phyloP scores from a whole-genome alignment of 2,329 filamentous ascomycete species.

The Aspergillus ibericus region DNA sequence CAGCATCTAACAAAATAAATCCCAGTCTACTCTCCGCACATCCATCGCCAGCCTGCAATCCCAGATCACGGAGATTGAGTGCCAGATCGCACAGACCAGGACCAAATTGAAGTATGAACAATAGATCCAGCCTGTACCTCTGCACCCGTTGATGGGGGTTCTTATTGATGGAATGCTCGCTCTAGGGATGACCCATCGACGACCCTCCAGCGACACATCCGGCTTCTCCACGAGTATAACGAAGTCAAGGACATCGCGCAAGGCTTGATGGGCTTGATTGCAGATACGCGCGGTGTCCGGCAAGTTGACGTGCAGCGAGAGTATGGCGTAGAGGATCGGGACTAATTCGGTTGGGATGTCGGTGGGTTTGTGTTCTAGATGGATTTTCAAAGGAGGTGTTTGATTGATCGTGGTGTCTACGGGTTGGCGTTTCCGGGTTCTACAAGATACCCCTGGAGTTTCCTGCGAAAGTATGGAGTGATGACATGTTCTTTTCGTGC shows the following conservation, averaged over 20 bases:
- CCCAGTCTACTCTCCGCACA: constrained; percentile 23
- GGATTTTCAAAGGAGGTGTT: too few relatives aligned
- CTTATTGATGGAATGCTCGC: not conserved
- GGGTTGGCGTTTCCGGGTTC: not conserved
- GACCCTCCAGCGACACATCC: constrained; percentile 64
- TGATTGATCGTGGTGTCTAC: not conserved
- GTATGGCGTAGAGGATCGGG: constrained; percentile 40
- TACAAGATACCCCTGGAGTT: too few relatives aligned
- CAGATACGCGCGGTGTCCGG: constrained; percentile 61
- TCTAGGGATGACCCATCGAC: constrained; percentile 46
- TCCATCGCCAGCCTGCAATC: constrained; percentile 45
- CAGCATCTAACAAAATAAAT: not conserved
- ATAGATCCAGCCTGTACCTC: not conserved
- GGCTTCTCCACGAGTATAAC: constrained; percentile 67
- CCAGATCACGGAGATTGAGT: constrained; percentile 44
- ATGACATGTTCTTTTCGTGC: not conserved
- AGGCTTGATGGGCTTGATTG: constrained; percentile 66
- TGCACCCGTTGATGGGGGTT: not conserved
- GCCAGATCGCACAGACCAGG: constrained; percentile 35
- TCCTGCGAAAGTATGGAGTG: too few relatives aligned
- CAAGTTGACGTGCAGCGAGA: constrained; percentile 46
- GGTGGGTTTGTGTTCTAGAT: not conserved
- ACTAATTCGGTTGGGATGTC: constrained; percentile 26
- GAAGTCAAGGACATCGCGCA: constrained; percentile 69
- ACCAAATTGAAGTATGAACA: constrained; percentile 37